Evolutionary conservation across 768 basidiomycete species (phyloP).

Genomic region (Kwoniella sp.): DNA sequence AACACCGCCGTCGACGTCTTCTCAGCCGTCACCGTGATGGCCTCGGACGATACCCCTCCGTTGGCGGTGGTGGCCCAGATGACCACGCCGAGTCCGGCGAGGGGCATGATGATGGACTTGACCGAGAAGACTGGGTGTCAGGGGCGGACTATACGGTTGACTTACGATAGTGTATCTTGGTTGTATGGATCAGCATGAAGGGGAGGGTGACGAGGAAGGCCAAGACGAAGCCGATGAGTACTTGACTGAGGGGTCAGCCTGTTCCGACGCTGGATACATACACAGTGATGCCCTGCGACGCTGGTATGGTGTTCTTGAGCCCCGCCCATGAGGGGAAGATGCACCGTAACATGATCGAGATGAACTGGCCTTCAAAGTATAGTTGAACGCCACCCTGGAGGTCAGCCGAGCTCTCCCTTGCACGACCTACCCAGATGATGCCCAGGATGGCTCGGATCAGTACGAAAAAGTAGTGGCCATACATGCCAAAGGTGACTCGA

Average conservation of each 20-base stretch:
- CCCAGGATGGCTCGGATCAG: constrained; percentile 24
- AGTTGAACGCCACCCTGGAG: constrained; percentile 18
- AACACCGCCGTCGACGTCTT: constrained; percentile 11
- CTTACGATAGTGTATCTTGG: constrained; percentile 19
- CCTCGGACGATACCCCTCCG: constrained; percentile 11
- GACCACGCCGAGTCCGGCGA: constrained; percentile 9
- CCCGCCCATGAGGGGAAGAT: constrained; percentile 17
- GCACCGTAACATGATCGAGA: constrained; percentile 19
- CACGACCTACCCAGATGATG: constrained; percentile 23
- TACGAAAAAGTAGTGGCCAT: constrained; percentile 31
- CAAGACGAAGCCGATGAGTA: constrained; percentile 13
- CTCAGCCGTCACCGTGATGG: not conserved
- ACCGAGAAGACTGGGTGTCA: constrained; percentile 10
- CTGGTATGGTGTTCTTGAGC: constrained; percentile 12
- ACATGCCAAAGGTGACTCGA: constrained; percentile 27
- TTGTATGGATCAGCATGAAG: constrained; percentile 24
- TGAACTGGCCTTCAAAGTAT: constrained; percentile 24
- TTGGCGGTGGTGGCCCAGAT: constrained; percentile 17
- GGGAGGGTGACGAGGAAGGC: constrained; percentile 20
- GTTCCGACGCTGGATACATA: not conserved
- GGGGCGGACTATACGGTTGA: not conserved
- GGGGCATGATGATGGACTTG: constrained; percentile 15
- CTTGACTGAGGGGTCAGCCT: constrained; percentile 4
- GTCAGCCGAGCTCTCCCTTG: not conserved
- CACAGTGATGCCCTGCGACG: constrained; percentile 15